A percentile compares a stretch with the other conserved stretches of the same genome.
Conservation (phyloP, 208 protist genomes). For the Acanthamoeba royreba region DNA sequence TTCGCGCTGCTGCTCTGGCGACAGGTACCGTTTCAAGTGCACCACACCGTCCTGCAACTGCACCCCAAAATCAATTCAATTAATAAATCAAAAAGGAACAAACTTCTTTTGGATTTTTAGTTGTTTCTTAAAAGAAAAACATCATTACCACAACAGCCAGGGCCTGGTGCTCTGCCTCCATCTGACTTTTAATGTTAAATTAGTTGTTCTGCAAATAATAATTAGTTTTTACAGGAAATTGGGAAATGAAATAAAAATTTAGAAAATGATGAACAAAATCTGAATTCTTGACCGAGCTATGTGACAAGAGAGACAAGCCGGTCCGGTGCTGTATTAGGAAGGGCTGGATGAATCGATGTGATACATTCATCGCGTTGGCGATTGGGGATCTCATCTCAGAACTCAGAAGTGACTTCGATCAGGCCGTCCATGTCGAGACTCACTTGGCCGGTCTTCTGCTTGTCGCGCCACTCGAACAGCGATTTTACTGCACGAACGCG, state of each 20-base stretch:
- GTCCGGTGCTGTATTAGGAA: no score
- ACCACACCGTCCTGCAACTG: conserved; percentile 14
- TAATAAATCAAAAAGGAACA: not conserved
- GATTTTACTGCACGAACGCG: not conserved
- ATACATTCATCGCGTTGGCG: no score
- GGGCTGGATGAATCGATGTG: no score
- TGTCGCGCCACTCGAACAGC: conserved; percentile 2
- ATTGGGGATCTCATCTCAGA: not conserved
- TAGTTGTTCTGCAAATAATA: no score
- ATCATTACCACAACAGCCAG: no score
- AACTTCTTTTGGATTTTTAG: no score
- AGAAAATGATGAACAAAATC: not conserved
- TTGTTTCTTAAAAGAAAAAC: no score
- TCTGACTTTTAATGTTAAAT: no score
- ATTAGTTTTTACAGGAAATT: not conserved
- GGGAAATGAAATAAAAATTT: not conserved
- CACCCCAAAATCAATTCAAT: not conserved
- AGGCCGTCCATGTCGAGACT: not conserved
- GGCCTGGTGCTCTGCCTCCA: no score
- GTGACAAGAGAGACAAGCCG: no score
- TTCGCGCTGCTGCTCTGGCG: not conserved
- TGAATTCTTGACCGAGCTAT: not conserved
- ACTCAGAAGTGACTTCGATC: not conserved
- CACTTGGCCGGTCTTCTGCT: not conserved
- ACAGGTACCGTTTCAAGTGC: not conserved